Base-by-base conservation (phyloP, 2,329 filamentous ascomycete species). In the Calonectria multiphialidica region DNA sequence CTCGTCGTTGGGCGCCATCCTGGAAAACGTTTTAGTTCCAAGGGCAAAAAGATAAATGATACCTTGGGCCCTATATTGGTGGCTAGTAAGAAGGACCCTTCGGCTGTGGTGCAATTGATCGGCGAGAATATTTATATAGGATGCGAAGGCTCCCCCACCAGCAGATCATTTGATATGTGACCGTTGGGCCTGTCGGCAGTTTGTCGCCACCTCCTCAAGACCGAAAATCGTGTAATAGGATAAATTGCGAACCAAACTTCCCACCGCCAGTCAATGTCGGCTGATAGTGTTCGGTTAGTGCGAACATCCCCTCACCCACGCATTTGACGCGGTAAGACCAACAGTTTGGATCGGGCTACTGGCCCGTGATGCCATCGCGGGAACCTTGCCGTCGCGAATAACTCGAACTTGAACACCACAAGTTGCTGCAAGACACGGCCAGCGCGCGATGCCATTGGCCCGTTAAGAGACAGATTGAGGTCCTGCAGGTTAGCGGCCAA, bases 321-420 rank as follows among this genome's bases (percentile, higher is more conserved):
- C 30, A 12, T 62, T 53, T 18, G 12, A 37, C n/a, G 28, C 25
- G 6, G 23, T n/a, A 15, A 30, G 23, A 61, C 50, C 42, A 25
- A 53, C 55, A 45, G 63, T 18, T 47, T 37, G 45, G 35, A 62
- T 47, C 65, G 70, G 70, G 25, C 57, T 68, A n/a, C 25, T 68
- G 70, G 70, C 23, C 65, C 70, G 70, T 50, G 70, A 72, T 68
- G 70, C 65, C 68, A 71, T 72, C 65, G 53, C 70, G 65, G 65
- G 45, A 71, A 63, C 23, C 44, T 23, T 67, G 28, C 68, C 62
- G 62, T 50, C 50, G 53, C 68, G 12, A 33, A 35, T 23, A 62
- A 33, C 21, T 33, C 45, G 55, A 28, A 18, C 33, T 42, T 61
- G 18, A 66, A 49, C 62, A 70, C 68, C 62, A 61, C 35, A 25